Percentiles rank a stretch among this genome's conserved stretches.
Evolutionary conservation across 2,329 filamentous ascomycete species (phyloP).

Genomic region (Bimuria novae-zelandiae): DNA sequence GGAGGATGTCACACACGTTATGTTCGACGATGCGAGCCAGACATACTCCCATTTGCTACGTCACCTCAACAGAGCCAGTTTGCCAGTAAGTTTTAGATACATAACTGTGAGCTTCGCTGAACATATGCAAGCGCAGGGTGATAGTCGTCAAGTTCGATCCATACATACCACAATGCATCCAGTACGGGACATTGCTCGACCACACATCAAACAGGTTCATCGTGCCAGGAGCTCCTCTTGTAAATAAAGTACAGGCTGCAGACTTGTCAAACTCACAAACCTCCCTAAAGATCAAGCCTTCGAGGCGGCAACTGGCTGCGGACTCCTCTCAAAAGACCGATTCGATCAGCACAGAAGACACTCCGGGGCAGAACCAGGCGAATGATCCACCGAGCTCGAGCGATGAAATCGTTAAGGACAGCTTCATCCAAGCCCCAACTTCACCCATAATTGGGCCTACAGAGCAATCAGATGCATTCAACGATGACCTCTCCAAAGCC

Average conservation of each 20-base stretch:
- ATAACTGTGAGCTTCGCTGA: conserved; percentile 1
- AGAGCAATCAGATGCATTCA: conserved; percentile 10
- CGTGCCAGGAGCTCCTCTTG: conserved; percentile 56
- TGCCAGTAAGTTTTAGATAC: conserved; percentile 52
- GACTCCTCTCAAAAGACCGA: conserved; percentile 35
- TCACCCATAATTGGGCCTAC: conserved; percentile 8
- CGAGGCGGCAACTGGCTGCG: conserved; percentile 48
- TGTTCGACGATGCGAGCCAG: conserved; percentile 71
- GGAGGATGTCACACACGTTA: conserved; percentile 70
- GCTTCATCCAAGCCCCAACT: conserved; percentile 27
- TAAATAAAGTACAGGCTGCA: conserved; percentile 8
- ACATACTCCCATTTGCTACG: conserved; percentile 66
- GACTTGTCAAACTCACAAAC: conserved; percentile 23
- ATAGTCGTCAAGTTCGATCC: conserved; percentile 55
- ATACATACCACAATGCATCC: conserved; percentile 52
- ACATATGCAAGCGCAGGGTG: conserved; percentile 41
- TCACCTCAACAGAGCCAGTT: conserved; percentile 54
- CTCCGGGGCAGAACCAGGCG: conserved; percentile 14
- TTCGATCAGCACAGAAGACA: conserved; percentile 48
- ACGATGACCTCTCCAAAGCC: conserved; percentile 65
- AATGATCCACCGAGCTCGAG: conserved; percentile 7
- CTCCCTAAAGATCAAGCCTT: conserved; percentile 58
- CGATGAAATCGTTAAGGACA: conserved; percentile 35
- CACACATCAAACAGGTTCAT: conserved; percentile 63
- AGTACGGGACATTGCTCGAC: conserved; percentile 51